Percentiles rank a stretch among this genome's conserved stretches.
Evolutionary conservation across 495 filamentous ascomycete genomes (phyloP).

Genomic region (Tuber magnatum): DNA sequence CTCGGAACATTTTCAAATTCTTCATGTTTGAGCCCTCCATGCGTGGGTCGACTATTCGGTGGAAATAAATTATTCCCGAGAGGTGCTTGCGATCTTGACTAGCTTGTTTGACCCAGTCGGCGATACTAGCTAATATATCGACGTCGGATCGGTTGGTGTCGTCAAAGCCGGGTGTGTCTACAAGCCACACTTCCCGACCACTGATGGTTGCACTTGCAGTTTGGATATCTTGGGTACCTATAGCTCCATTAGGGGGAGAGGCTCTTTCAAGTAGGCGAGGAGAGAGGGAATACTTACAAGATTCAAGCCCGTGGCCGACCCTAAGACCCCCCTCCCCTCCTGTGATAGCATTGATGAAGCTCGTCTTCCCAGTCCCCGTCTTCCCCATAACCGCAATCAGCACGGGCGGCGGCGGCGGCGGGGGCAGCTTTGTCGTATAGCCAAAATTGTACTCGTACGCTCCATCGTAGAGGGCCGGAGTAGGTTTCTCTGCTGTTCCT

Average conservation of each 20-base stretch:
- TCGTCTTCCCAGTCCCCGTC: conserved; percentile 44
- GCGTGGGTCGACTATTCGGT: conserved; percentile 34
- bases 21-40: conserved; percentile 29
- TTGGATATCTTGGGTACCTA: conserved; percentile 33
- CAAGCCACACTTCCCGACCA: conserved; percentile 40
- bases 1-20: conserved; percentile 39
- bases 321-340: conserved; percentile 7
- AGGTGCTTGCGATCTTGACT: conserved; percentile 34
- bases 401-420: not conserved
- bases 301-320: conserved; percentile 18
- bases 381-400: conserved; percentile 43
- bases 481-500: not conserved
- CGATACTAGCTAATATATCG: conserved; percentile 44
- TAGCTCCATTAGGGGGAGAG: not conserved
- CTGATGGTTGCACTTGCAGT: conserved; percentile 20
- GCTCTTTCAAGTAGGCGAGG: not conserved
- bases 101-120: conserved; percentile 37
- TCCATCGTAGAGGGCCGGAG: not conserved
- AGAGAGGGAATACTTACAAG: conserved; percentile 9
- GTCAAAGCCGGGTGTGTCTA: conserved; percentile 52
- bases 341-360: conserved; percentile 40
- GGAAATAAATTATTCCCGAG: conserved; percentile 40
- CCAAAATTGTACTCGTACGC: not conserved
- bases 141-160: conserved; percentile 45
- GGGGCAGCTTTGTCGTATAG: not conserved